A percentile compares a stretch with the other conserved stretches of the same genome.
These are phyloP conservation scores for Nicotiana paniculata DNA, from an alignment of 257 asterid species.

Conservation along the genomic window DNA sequence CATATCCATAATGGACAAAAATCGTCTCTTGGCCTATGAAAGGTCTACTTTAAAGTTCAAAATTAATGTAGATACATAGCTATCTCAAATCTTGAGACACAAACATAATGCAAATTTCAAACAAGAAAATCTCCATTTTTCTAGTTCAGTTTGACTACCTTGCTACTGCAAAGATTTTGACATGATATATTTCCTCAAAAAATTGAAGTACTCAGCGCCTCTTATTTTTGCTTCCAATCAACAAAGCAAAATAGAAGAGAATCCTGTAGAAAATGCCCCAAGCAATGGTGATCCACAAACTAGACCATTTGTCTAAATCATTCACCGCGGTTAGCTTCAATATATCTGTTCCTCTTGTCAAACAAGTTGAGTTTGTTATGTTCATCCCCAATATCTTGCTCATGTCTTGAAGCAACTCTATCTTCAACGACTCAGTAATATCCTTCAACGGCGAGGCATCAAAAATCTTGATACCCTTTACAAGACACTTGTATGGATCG, in stretches of 20 bases:
- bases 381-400: constrained; percentile 24
- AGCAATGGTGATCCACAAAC: constrained; percentile 31
- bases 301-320: constrained; percentile 29
- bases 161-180: no score
- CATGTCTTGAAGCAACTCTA: constrained; percentile 26
- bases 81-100: no score
- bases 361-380: constrained; percentile 27
- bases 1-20: no score
- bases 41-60: no score
- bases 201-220: constrained; percentile 23
- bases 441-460: constrained; percentile 25
- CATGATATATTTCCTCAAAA: constrained; percentile 22
- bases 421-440: constrained; percentile 21
- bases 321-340: constrained; percentile 23
- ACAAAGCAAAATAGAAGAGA: constrained; percentile 31
- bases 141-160: constrained; percentile 34
- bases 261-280: constrained; percentile 23
- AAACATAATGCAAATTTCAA: neutral
- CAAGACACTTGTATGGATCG: constrained; percentile 27
- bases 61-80: constrained; percentile 40
- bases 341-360: constrained; percentile 29
- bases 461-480: constrained; percentile 28
- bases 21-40: no score
- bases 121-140: constrained; percentile 28
- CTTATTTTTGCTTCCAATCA: constrained; percentile 42